These are phyloP conservation scores for Acarospora socialis DNA, from an alignment of 2,329 filamentous ascomycete genomes.

Conservation along the genomic window DNA sequence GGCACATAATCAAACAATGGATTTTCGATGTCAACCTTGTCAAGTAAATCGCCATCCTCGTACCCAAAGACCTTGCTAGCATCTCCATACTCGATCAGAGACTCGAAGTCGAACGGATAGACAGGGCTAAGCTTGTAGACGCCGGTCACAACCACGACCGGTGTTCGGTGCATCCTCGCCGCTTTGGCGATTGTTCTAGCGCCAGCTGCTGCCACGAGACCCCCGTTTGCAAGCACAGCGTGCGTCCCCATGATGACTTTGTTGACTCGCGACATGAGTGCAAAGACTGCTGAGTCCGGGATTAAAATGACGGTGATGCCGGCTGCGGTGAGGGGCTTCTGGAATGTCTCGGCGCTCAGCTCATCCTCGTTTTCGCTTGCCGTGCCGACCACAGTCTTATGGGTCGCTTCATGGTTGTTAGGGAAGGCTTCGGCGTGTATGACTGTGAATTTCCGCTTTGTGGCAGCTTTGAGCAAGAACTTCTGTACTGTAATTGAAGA, in stretches of 20 bases:
- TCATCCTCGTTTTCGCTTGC: slow-evolving; percentile 34
- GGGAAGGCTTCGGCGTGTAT: slow-evolving; percentile 64
- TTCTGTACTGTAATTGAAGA: slow-evolving; percentile 77
- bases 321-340: slow-evolving; percentile 61
- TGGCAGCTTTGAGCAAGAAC: slow-evolving; percentile 75
- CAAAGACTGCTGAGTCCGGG: slow-evolving; percentile 72
- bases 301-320: slow-evolving; percentile 76
- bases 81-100: slow-evolving; percentile 75
- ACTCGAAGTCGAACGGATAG: slow-evolving; percentile 69
- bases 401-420: slow-evolving; percentile 51
- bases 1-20: slow-evolving; percentile 73
- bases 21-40: slow-evolving; percentile 62
- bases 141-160: slow-evolving; percentile 77
- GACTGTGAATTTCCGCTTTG: slow-evolving; percentile 83
- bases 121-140: slow-evolving; percentile 91
- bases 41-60: slow-evolving; percentile 64
- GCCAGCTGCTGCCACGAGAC: slow-evolving; percentile 72
- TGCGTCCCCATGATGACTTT: slow-evolving; percentile 87
- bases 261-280: slow-evolving; percentile 88
- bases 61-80: slow-evolving; percentile 63
- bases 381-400: slow-evolving; percentile 46
- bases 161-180: slow-evolving; percentile 65
- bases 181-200: slow-evolving; percentile 70
- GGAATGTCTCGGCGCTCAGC: slow-evolving; percentile 40
- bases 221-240: slow-evolving; percentile 76